phyloP scores from a whole-genome alignment of 73 alveolate species.

The Paramecium sonneborni region DNA sequence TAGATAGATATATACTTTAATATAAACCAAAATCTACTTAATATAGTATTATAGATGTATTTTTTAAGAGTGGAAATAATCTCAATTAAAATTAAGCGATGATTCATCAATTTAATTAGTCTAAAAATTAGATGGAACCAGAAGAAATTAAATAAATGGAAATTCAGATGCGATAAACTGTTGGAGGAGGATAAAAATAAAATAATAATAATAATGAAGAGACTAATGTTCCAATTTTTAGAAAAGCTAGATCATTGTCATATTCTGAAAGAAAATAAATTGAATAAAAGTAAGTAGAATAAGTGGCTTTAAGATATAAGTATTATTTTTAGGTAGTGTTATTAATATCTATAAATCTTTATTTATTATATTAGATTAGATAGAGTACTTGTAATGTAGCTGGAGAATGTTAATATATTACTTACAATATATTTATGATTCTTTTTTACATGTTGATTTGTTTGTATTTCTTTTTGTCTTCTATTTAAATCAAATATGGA shows the following conservation, averaged over 20 bases:
- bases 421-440: slow-evolving; percentile 43
- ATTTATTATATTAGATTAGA: not conserved
- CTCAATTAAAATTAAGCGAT: not conserved
- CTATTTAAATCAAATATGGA: slow-evolving; percentile 90
- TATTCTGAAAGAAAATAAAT: not conserved
- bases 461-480: slow-evolving; percentile 82
- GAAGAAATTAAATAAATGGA: not conserved
- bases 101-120: not conserved
- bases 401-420: not conserved
- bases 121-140: not conserved
- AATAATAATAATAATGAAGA: not conserved
- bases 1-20: slow-evolving; percentile 72
- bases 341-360: not conserved
- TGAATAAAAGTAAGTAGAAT: slow-evolving; percentile 17
- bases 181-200: not conserved
- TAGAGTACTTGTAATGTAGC: not conserved
- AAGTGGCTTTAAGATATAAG: slow-evolving; percentile 11
- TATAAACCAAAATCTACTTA: not conserved
- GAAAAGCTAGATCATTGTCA: not conserved
- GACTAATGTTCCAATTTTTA: not conserved
- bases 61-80: not conserved
- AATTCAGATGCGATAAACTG: not conserved
- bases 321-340: not conserved
- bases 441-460: slow-evolving; percentile 85
- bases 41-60: not conserved